These are phyloP conservation scores for Podaxis sp. DNA, from an alignment of 768 basidiomycete species.

Conservation along the genomic window DNA sequence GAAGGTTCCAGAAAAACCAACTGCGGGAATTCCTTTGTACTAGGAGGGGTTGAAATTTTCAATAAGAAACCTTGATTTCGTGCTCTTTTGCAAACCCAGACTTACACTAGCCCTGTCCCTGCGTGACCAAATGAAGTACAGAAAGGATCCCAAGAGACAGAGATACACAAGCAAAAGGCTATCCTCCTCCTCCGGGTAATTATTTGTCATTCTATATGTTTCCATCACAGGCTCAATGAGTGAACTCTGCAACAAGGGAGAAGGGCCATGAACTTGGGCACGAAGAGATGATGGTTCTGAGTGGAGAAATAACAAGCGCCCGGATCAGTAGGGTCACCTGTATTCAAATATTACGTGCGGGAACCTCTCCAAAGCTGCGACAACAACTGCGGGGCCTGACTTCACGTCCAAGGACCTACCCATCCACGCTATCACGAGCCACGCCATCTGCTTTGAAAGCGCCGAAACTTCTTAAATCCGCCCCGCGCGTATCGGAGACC, in stretches of 20 bases:
- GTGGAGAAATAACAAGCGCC: not conserved
- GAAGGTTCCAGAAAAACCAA: constrained; percentile 7
- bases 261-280: not conserved
- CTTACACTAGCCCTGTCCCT: constrained; percentile 10
- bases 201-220: not conserved
- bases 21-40: constrained; percentile 7
- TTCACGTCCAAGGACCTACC: constrained; percentile 24
- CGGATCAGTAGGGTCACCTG: not conserved
- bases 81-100: not conserved
- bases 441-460: constrained; percentile 28
- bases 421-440: constrained; percentile 36
- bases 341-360: constrained; percentile 48
- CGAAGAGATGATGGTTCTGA: too few relatives aligned
- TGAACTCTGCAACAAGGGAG: too few relatives aligned
- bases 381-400: constrained; percentile 14
- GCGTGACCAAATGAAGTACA: constrained; percentile 10
- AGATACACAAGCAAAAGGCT: constrained; percentile 11
- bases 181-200: not conserved
- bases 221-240: not conserved
- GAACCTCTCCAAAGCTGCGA: constrained; percentile 55
- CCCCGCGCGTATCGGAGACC: constrained; percentile 48
- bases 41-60: not conserved
- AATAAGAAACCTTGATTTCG: not conserved
- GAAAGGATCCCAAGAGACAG: not conserved
- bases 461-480: constrained; percentile 39